A percentile compares a stretch with the other conserved stretches of the same genome.
phyloP scores from a whole-genome alignment of 2,329 filamentous ascomycete species.

The Alternaria gansuensis region DNA sequence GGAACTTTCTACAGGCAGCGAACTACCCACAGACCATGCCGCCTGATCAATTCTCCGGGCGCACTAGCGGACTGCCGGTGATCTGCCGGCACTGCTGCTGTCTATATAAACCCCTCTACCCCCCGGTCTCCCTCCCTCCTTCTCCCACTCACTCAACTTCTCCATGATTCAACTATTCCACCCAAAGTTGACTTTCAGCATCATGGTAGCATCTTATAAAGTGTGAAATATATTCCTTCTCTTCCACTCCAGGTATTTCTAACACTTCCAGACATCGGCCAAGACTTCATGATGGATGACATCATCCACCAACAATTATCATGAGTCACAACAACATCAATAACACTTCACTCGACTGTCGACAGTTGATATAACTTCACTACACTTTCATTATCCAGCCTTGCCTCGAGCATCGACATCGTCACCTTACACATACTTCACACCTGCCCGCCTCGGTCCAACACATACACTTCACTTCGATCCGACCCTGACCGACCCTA shows the following conservation, averaged over 20 bases:
- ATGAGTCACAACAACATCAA: constrained; percentile 3
- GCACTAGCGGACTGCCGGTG: neutral
- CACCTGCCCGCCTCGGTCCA: neutral
- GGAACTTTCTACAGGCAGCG: constrained; percentile 1
- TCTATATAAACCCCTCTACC: constrained; percentile 7
- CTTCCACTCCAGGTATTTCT: neutral
- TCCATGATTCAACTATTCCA: neutral
- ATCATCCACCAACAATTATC: constrained; percentile 1
- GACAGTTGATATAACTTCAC: neutral
- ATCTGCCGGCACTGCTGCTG: constrained; percentile 5
- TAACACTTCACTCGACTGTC: neutral
- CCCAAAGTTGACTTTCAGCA: neutral
- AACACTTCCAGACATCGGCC: constrained; percentile 6
- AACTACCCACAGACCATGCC: constrained; percentile 2
- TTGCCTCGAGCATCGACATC: neutral
- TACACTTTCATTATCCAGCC: neutral
- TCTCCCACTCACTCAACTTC: neutral
- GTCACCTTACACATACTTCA: constrained; percentile 3
- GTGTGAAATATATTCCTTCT: neutral
- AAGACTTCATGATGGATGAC: constrained; percentile 12
- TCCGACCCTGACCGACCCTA: constrained; percentile 1
- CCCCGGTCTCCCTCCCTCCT: neutral
- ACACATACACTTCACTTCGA: neutral
- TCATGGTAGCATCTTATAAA: neutral
- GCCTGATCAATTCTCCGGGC: neutral